A percentile compares a stretch with the other conserved stretches of the same genome.
phyloP scores from a whole-genome alignment of 2,329 filamentous ascomycete genomes.

The Botrytis pseudocinerea region DNA sequence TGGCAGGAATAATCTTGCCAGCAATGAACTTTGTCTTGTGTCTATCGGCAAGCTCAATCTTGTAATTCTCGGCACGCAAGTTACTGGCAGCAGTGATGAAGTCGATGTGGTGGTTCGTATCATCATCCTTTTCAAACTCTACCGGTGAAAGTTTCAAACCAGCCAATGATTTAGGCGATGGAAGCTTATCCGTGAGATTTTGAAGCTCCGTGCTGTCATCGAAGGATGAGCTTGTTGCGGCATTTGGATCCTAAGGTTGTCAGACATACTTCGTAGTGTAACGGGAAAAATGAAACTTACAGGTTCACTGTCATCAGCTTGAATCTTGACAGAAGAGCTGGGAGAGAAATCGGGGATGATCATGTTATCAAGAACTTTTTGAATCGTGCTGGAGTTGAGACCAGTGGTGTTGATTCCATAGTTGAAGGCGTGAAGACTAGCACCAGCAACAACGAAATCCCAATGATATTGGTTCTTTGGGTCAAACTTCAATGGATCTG shows the following conservation, averaged over 20 bases:
- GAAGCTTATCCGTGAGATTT: conserved; percentile 70
- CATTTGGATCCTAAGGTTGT: conserved; percentile 67
- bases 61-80: conserved; percentile 95
- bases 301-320: conserved; percentile 91
- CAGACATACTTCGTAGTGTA: conserved; percentile 28
- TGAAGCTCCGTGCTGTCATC: conserved; percentile 77
- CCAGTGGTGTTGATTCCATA: conserved; percentile 91
- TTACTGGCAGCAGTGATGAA: conserved; percentile 99
- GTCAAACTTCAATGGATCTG: conserved; percentile 88
- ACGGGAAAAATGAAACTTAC: conserved; percentile 47
- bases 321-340: conserved; percentile 89
- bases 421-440: conserved; percentile 95
- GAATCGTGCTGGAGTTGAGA: conserved; percentile 68
- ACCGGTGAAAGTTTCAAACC: conserved; percentile 89
- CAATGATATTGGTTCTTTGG: conserved; percentile 81
- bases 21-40: conserved; percentile 99
- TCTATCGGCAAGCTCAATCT: conserved; percentile 85
- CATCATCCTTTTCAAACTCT: conserved; percentile 98
- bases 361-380: conserved; percentile 82
- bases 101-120: conserved; percentile 96
- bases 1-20: conserved; percentile 98
- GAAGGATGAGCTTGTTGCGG: conserved; percentile 53
- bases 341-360: conserved; percentile 95
- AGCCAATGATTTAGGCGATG: conserved; percentile 74
- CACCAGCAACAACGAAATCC: conserved; percentile 81